A percentile compares a stretch with the other conserved stretches of the same genome.
Conservation (phyloP, 2,329 filamentous ascomycete species). For the Ceratocystis ficicola region DNA sequence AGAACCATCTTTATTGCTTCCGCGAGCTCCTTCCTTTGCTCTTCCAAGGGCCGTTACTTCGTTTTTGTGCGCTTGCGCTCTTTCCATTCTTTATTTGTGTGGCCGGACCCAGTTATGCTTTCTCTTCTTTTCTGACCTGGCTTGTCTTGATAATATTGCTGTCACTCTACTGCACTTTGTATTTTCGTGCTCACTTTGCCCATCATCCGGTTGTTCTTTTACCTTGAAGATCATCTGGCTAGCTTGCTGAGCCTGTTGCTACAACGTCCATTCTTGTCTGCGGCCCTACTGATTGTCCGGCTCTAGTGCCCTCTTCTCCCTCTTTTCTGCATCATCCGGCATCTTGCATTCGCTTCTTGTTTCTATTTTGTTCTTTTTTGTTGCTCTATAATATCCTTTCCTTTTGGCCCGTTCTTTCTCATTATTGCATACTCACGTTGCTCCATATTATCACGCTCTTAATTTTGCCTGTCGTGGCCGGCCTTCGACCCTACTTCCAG, state of each 20-base stretch:
- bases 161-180: neutral
- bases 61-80: conserved; percentile 10
- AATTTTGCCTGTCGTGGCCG: neutral
- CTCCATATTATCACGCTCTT: neutral
- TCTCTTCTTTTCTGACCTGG: no score
- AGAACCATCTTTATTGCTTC: conserved; percentile 13
- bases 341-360: conserved; percentile 17
- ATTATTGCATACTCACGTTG: neutral
- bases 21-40: neutral
- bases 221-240: neutral
- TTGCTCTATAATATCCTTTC: conserved; percentile 5
- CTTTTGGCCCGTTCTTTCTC: neutral
- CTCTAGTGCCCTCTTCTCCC: neutral
- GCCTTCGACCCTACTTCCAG: neutral
- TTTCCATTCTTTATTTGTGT: conserved; percentile 8
- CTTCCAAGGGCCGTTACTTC: neutral
- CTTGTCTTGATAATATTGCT: no score
- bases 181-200: conserved; percentile 4
- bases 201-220: neutral
- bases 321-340: neutral
- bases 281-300: neutral
- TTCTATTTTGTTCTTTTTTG: conserved; percentile 17
- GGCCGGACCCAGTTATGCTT: neutral
- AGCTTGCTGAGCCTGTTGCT: neutral
- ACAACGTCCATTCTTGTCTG: neutral